Evolutionary conservation across 257 asterid species (phyloP).

Genomic region (Phtheirospermum japonicum): DNA sequence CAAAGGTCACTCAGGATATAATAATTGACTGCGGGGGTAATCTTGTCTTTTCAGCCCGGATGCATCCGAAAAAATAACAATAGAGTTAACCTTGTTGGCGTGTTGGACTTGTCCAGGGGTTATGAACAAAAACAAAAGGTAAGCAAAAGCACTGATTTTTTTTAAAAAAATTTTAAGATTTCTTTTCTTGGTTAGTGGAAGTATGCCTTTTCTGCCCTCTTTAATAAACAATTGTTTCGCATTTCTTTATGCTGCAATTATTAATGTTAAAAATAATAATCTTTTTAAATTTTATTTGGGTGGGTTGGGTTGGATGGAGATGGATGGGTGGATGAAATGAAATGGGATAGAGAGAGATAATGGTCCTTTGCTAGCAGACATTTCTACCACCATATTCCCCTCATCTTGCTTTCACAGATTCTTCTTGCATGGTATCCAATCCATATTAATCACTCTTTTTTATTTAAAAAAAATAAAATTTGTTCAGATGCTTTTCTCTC

Average conservation of each 20-base stretch:
- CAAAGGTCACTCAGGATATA: background rate
- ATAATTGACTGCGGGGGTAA: slow-evolving; percentile 29
- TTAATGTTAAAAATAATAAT: background rate
- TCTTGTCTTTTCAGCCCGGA: slow-evolving; percentile 27
- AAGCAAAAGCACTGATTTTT: slow-evolving; percentile 36
- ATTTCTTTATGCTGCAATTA: slow-evolving; percentile 8
- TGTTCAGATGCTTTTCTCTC: slow-evolving; percentile 29
- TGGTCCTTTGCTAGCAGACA: slow-evolving; percentile 78
- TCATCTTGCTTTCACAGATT: slow-evolving; percentile 73
- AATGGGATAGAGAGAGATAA: slow-evolving; percentile 62
- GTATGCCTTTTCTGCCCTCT: slow-evolving; percentile 40
- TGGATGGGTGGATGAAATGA: slow-evolving; percentile 37
- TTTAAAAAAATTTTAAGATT: slow-evolving; percentile 2
- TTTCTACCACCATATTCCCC: slow-evolving; percentile 82
- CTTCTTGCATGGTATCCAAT: slow-evolving; percentile 50
- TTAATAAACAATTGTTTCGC: slow-evolving; percentile 26
- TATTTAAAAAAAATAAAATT: too few species aligned
- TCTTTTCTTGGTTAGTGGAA: slow-evolving; percentile 24
- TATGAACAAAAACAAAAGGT: slow-evolving; percentile 42
- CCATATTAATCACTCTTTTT: slow-evolving; percentile 41
- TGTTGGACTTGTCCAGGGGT: slow-evolving; percentile 53
- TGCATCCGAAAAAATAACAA: slow-evolving; percentile 35
- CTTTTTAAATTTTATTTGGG: slow-evolving; percentile 4
- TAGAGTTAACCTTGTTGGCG: slow-evolving; percentile 43
- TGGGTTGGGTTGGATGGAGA: slow-evolving; percentile 42